These are phyloP conservation scores for Candolleomyces aberdarensis DNA, from an alignment of 768 basidiomycete genomes.

Conservation along the genomic window DNA sequence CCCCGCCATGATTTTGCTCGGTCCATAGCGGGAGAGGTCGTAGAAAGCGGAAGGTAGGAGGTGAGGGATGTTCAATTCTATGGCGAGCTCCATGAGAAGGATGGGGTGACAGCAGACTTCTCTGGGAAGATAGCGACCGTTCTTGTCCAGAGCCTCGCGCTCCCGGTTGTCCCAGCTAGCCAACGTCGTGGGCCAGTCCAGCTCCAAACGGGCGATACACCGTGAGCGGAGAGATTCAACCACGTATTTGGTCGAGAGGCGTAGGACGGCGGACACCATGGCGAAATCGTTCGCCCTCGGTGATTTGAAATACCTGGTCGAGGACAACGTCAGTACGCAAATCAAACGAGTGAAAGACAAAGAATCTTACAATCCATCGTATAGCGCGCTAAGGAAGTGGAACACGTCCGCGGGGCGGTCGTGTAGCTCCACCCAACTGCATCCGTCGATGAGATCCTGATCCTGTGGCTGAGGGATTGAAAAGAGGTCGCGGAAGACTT, in stretches of 20 bases:
- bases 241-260: conserved; percentile 74
- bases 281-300: conserved; percentile 55
- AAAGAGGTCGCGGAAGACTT: conserved; percentile 70
- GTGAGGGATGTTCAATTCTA: conserved; percentile 54
- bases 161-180: conserved; percentile 70
- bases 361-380: conserved; percentile 67
- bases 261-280: conserved; percentile 59
- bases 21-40: conserved; percentile 70
- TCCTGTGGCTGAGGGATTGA: conserved; percentile 53
- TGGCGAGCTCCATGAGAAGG: conserved; percentile 65
- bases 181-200: conserved; percentile 69
- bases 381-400: conserved; percentile 64
- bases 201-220: conserved; percentile 55
- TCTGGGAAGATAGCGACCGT: conserved; percentile 57
- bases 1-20: conserved; percentile 63
- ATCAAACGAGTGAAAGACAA: background rate
- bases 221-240: conserved; percentile 62
- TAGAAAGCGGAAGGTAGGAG: conserved; percentile 73
- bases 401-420: conserved; percentile 67
- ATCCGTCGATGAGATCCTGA: conserved; percentile 51
- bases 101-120: conserved; percentile 63
- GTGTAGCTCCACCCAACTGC: conserved; percentile 55
- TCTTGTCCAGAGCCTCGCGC: conserved; percentile 43
- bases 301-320: conserved; percentile 53
- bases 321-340: background rate